Percentiles rank a stretch among this genome's conserved stretches.
These are phyloP conservation scores for Talaromyces wortmannii DNA, from an alignment of 495 filamentous ascomycete species.

Conservation along the genomic window DNA sequence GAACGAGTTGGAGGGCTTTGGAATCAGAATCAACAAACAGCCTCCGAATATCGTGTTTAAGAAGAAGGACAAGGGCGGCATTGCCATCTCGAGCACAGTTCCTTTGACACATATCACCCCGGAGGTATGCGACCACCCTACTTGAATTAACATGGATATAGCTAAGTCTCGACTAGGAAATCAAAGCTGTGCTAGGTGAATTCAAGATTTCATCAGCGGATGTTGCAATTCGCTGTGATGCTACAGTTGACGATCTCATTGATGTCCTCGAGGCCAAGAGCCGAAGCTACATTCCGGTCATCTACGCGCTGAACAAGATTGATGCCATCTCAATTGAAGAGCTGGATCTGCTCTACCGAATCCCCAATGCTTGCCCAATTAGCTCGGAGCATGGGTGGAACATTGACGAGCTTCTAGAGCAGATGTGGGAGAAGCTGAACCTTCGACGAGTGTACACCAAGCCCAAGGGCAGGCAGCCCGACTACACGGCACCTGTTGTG, in stretches of 20 bases:
- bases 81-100: constrained; percentile 88
- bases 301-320: constrained; percentile 99
- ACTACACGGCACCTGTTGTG: constrained; percentile 89
- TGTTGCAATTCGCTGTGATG: constrained; percentile 96
- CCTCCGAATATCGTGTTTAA: constrained; percentile 97
- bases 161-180: constrained; percentile 53
- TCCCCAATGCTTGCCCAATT: constrained; percentile 93
- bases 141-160: not conserved
- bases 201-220: constrained; percentile 96
- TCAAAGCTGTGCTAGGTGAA: constrained; percentile 94
- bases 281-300: constrained; percentile 91
- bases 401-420: constrained; percentile 90
- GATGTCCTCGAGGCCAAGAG: constrained; percentile 94
- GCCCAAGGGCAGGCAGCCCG: constrained; percentile 89
- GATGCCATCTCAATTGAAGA: constrained; percentile 97
- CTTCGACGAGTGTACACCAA: constrained; percentile 94
- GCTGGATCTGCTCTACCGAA: constrained; percentile 89
- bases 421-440: constrained; percentile 97
- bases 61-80: constrained; percentile 98
- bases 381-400: constrained; percentile 99
- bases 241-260: constrained; percentile 85
- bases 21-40: constrained; percentile 94
- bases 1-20: constrained; percentile 93
- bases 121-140: constrained; percentile 45
- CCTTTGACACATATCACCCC: constrained; percentile 87